Evolutionary conservation across 1,284 basidiomycete genomes (phyloP), one percentile per base, ranked within the genome.

Genomic region (Bondarzewia mesenterica): DNA sequence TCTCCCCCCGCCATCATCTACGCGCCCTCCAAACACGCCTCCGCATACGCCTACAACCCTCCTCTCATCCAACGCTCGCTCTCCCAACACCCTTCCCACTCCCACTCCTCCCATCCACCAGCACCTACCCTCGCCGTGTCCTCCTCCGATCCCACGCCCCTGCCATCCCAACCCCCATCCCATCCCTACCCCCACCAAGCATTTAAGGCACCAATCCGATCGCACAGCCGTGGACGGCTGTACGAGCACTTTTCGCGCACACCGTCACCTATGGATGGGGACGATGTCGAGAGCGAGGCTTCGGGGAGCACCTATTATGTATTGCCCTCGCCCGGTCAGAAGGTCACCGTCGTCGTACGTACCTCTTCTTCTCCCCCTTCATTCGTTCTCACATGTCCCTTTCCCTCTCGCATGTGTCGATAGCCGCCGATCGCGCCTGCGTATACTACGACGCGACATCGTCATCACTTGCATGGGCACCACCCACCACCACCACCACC

Each of bases 221-320:
- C 16, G 23, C 22, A 12, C 16, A 52, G 16, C 18, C 44, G 42
- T 18, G 49, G 53, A 16, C 49, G 49, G 20, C 26, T 53, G 23
- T 18, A 46, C 16, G 53, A 54, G 23, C n/a, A 49, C 12, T 51
- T 54, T 18, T 47, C 53, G 7, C 53, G 47, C 8, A 49, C 53
- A n/a, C 53, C 53, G 15, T 54, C 52, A 12, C 53, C 49, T 25
- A 22, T 37, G 23, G 52, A 50, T 59, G 49, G 49, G 58, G 71
- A 49, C 48, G 72, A 78, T 21, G 63, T 66, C 6, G 65, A 61
- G 29, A 81, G 73, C 54, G 64, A 69, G 14, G 74, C 73, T 36
- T 81, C 80, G 8, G 80, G 74, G 16, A 78, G 80, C 59, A 85
- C 83, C 5, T 86, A 85, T 66, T 85, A 85, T 60, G 77, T 85